Conservation (phyloP, 164 flowering plant genomes). For the grape (Vitis vinifera) region DNA sequence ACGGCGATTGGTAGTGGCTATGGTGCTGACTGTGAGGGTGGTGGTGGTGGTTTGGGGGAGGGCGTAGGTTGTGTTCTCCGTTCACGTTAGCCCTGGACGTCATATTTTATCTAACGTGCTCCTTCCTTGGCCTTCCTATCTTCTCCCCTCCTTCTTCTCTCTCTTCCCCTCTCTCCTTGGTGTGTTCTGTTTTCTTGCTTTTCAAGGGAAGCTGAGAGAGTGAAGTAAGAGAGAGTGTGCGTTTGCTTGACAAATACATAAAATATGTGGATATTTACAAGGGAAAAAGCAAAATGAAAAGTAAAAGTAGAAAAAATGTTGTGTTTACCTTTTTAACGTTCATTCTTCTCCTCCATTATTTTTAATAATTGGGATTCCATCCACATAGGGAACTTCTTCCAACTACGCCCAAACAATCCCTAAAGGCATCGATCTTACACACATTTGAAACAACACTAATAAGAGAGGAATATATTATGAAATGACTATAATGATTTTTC, state of each 20-base stretch:
- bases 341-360: no score
- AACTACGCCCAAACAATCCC: no score
- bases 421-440: no score
- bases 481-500: no score
- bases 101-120: slow-evolving; percentile 13
- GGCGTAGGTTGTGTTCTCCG: slow-evolving; percentile 17
- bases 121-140: not conserved
- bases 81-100: slow-evolving; percentile 19
- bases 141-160: not conserved
- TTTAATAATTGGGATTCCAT: no score
- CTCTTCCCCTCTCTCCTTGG: not conserved
- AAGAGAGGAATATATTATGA: no score
- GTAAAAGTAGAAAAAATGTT: not conserved
- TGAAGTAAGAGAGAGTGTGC: not conserved
- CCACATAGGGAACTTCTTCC: no score
- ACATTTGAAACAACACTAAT: no score
- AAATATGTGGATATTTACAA: no score
- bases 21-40: slow-evolving; percentile 21
- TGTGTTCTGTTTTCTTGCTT: not conserved
- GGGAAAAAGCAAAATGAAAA: not conserved
- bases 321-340: no score
- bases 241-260: slow-evolving; percentile 5
- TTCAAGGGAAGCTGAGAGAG: slow-evolving; percentile 2
- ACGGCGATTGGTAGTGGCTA: slow-evolving; percentile 30
- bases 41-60: not conserved